Evolutionary conservation across 495 filamentous ascomycete genomes (phyloP).

Genomic region (Pyrenopolyporus hunteri): DNA sequence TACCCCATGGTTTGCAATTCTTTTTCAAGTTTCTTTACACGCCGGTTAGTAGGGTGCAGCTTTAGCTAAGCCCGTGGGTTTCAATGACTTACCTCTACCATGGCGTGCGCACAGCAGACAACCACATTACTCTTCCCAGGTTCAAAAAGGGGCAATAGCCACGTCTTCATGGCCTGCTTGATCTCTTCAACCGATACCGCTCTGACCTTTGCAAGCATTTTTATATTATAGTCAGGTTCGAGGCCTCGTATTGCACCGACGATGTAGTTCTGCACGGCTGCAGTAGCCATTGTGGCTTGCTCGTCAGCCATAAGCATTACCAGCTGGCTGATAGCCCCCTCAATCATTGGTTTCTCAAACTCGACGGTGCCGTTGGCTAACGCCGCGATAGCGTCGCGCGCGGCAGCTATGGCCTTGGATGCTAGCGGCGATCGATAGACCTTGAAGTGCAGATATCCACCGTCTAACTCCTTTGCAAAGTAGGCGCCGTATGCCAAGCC

Average conservation of each 20-base stretch:
- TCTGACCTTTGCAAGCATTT: slow-evolving; percentile 76
- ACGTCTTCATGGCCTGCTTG: slow-evolving; percentile 71
- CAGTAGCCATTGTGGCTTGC: slow-evolving; percentile 78
- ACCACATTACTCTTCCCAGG: slow-evolving; percentile 80
- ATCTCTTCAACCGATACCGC: slow-evolving; percentile 79
- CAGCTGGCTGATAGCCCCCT: slow-evolving; percentile 88
- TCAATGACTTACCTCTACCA: slow-evolving; percentile 72
- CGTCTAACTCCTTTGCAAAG: slow-evolving; percentile 76
- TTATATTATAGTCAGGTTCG: slow-evolving; percentile 76
- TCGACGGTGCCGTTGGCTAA: slow-evolving; percentile 59
- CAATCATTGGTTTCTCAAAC: slow-evolving; percentile 82
- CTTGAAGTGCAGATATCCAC: slow-evolving; percentile 77
- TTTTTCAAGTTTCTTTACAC: slow-evolving; percentile 67
- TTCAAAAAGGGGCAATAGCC: slow-evolving; percentile 79
- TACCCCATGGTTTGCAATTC: slow-evolving; percentile 77
- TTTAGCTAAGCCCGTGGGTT: background rate
- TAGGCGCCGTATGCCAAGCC: slow-evolving; percentile 88
- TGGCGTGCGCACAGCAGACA: slow-evolving; percentile 84
- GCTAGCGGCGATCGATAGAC: slow-evolving; percentile 91
- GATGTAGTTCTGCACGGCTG: slow-evolving; percentile 81
- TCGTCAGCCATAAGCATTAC: slow-evolving; percentile 84
- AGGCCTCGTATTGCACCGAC: slow-evolving; percentile 78
- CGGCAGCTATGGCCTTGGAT: slow-evolving; percentile 81
- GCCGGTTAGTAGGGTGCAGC: slow-evolving; percentile 25
- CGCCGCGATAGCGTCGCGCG: slow-evolving; percentile 68